Evolutionary conservation across 2,329 filamentous ascomycete genomes (phyloP).

Genomic region (Microsporum audouinii): DNA sequence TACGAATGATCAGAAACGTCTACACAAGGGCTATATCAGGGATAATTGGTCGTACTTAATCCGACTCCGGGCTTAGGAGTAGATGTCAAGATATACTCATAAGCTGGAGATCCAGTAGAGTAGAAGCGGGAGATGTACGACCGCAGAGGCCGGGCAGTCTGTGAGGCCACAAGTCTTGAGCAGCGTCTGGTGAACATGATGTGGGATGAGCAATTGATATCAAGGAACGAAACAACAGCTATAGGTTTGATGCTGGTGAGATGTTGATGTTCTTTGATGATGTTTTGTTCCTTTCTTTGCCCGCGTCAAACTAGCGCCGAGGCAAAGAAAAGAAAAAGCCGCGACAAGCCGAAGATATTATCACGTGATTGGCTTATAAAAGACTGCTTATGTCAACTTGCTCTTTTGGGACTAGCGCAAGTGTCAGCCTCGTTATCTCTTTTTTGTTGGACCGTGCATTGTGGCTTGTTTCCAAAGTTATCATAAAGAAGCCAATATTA

Average conservation of each 20-base stretch:
- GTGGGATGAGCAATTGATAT: conserved; percentile 6
- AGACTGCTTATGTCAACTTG: neutral
- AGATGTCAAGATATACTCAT: conserved; percentile 74
- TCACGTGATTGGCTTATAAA: neutral
- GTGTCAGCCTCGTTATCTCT: neutral
- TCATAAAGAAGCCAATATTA: neutral
- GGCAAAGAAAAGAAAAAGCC: neutral
- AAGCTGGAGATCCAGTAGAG: conserved; percentile 41
- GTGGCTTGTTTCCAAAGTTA: neutral
- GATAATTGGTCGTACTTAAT: conserved; percentile 50
- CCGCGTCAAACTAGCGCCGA: neutral
- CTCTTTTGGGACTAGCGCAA: neutral
- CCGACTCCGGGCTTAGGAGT: conserved; percentile 80
- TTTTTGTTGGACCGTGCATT: neutral
- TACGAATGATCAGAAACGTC: conserved; percentile 27
- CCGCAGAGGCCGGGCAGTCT: conserved; percentile 32
- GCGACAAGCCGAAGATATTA: neutral
- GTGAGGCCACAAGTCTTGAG: conserved; percentile 50
- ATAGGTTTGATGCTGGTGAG: neutral
- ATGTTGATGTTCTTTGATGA: neutral
- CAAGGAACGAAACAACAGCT: neutral
- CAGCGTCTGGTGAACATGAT: conserved; percentile 38
- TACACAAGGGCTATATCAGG: neutral
- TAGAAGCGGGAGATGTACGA: conserved; percentile 27
- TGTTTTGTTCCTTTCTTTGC: neutral